Evolutionary conservation across 805 yeast genomes (phyloP), one percentile per base, ranked within the genome.

Genomic region (Yamadazyma philogaea): DNA sequence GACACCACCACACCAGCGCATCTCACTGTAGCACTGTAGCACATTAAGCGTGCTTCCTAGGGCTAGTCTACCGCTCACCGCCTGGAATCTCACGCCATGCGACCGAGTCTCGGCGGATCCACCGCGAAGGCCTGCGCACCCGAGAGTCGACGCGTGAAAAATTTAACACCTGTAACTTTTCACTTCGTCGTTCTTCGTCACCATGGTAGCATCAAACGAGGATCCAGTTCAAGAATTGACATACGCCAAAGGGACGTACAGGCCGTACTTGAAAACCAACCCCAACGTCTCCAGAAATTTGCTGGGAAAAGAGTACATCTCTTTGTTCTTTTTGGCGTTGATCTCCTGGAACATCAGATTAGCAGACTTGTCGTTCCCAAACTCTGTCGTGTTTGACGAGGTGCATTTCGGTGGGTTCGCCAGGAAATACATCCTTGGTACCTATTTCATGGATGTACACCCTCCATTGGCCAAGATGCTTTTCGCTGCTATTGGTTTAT

Each of bases 331-430:
- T 67, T 12, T 65, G 87, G 40, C 43, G 7, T 54, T 78, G n/a
- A 51, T 72, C 1, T 76, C 96, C 0, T 47, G 72, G 10, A 54
- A 63, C 36, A 75, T 87, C 38, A 79, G 99, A 52, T 69, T 84
- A 40, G 68, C 72, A 50, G 68, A 75, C 41, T 68, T 93, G 45
- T 68, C 75, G 20, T 57, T 66, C 48, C 99, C 99, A 30, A 65
- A 80, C 54, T 79, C 90, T 21, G 95, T 89, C 28, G 96, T 91
- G 10, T 87, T 87, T 51, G 96, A 89, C 62, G 99, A 91, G 63
- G 93, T 86, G 31, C 95, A 87, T 64, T 93, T 93, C 56, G 99
- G 99, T 43, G 95, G 95, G n/a, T 93, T 91, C 66, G 96, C 96
- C 24, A 75, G 83, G 45, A 81, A 86, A 63, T 93, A 89, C 66